Conservation (phyloP, 2,329 filamentous ascomycete species). For the Phialocephala sp. region DNA sequence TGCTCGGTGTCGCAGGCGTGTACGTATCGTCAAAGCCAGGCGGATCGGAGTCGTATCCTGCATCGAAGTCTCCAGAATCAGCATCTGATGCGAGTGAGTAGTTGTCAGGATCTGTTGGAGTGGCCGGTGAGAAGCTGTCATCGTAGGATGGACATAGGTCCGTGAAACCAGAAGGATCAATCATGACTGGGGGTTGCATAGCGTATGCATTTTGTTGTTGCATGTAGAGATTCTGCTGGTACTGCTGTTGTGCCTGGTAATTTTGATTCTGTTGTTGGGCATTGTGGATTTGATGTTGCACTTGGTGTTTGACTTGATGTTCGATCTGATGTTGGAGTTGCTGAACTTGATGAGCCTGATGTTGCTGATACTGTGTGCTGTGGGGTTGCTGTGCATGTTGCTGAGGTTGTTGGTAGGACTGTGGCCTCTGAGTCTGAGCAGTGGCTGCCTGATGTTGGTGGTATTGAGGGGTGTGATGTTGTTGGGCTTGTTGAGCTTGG, state of each 20-base stretch:
- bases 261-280: not conserved
- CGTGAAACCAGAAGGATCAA: not conserved
- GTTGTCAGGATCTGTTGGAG: not conserved
- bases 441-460: not conserved
- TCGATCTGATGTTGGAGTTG: not conserved
- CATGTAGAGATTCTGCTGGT: not conserved
- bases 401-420: not conserved
- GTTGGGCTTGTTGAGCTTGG: not conserved
- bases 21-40: not conserved
- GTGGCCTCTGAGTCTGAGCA: not conserved
- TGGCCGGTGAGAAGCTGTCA: not conserved
- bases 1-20: not conserved
- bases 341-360: not conserved
- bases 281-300: not conserved
- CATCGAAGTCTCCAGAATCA: not conserved
- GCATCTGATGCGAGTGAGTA: slow-evolving; percentile 1
- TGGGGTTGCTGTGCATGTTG: not conserved
- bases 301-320: not conserved
- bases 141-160: not conserved
- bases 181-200: not conserved
- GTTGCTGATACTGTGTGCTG: not conserved
- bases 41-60: not conserved
- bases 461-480: not conserved
- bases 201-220: slow-evolving; percentile 5
- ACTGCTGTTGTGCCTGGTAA: not conserved